A percentile compares a stretch with the other conserved stretches of the same genome.
These are phyloP conservation scores for Meyerozyma elateridarum DNA, from an alignment of 1,139 yeast species.

Conservation along the genomic window DNA sequence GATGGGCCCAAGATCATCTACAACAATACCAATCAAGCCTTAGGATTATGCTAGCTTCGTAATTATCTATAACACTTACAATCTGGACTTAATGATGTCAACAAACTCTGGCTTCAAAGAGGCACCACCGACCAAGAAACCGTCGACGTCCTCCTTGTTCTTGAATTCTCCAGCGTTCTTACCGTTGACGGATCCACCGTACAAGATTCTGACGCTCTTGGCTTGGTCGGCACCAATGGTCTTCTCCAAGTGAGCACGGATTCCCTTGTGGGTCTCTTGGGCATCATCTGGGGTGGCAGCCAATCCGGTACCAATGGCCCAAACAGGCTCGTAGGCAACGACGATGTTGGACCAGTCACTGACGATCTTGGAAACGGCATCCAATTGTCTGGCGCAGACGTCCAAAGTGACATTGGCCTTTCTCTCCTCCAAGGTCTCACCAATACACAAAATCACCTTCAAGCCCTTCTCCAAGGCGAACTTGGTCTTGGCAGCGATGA, in stretches of 20 bases:
- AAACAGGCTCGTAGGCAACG: conserved; percentile 98
- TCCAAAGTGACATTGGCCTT: conserved; percentile 80
- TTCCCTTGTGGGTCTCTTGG: conserved; percentile 85
- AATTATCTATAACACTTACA: conserved; percentile 34
- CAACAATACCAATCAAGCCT: not conserved
- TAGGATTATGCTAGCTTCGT: not conserved
- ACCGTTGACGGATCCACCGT: conserved; percentile 99
- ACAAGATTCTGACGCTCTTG: conserved; percentile 77
- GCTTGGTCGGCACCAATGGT: conserved; percentile 80
- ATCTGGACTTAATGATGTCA: conserved; percentile 90
- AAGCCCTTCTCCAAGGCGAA: conserved; percentile 87
- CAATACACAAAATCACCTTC: conserved; percentile 91
- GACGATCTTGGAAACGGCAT: conserved; percentile 79
- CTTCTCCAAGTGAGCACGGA: conserved; percentile 76
- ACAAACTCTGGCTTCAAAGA: conserved; percentile 96
- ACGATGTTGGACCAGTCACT: conserved; percentile 91
- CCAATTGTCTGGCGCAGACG: conserved; percentile 85
- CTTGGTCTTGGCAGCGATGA: conserved; percentile 91
- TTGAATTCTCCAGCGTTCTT: conserved; percentile 87
- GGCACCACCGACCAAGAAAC: conserved; percentile 99
- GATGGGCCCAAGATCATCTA: not conserved
- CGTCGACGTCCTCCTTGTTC: conserved; percentile 92
- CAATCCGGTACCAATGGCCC: conserved; percentile 99
- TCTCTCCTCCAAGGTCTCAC: conserved; percentile 96
- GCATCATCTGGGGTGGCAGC: conserved; percentile 99